Evolutionary conservation across 345 rosid genomes (phyloP).

Genomic region (Moricandia arvensis): DNA sequence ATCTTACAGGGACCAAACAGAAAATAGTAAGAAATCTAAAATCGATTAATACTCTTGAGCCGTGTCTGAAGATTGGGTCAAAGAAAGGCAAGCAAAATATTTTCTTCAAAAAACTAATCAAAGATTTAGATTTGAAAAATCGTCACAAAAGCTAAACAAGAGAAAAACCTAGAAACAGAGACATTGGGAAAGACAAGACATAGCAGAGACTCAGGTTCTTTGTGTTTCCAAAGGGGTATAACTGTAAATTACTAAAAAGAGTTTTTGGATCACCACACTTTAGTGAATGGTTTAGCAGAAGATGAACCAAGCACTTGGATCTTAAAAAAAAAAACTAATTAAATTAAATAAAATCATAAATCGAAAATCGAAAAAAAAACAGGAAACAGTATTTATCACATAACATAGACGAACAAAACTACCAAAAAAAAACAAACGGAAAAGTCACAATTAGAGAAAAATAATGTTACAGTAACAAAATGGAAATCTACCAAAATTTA

Average conservation of each 20-base stretch:
- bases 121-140: background rate
- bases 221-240: slow-evolving; percentile 25
- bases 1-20: slow-evolving; percentile 30
- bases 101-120: background rate
- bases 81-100: slow-evolving; percentile 10
- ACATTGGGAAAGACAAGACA: slow-evolving; percentile 18
- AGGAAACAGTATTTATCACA: slow-evolving; percentile 7
- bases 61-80: slow-evolving; percentile 30
- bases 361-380: background rate
- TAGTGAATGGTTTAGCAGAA: slow-evolving; percentile 4
- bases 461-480: slow-evolving; percentile 7
- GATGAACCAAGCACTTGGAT: slow-evolving; percentile 20
- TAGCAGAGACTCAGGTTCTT: background rate
- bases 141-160: background rate
- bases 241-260: slow-evolving; percentile 10
- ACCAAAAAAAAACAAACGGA: background rate
- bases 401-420: slow-evolving; percentile 12
- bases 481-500: background rate
- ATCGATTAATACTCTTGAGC: background rate
- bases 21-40: slow-evolving; percentile 11
- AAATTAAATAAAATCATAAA: background rate
- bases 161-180: slow-evolving; percentile 28
- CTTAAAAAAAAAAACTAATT: background rate
- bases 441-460: slow-evolving; percentile 11
- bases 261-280: slow-evolving; percentile 23